Percentiles rank a stretch among this genome's conserved stretches.
phyloP scores from a whole-genome alignment of 306 rosid species.

The Lablab purpureus region DNA sequence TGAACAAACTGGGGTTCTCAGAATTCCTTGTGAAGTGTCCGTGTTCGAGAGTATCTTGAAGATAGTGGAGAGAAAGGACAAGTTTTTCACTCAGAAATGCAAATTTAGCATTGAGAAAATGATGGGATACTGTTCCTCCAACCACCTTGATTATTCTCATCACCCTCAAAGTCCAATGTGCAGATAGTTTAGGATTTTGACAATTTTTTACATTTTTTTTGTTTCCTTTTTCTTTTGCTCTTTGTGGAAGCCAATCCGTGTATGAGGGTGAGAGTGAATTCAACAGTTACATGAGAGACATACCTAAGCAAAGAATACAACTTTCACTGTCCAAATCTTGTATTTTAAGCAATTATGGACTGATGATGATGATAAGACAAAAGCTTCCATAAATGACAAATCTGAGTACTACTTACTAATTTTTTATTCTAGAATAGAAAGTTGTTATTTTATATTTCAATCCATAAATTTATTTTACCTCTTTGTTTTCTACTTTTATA shows the following conservation, averaged over 20 bases:
- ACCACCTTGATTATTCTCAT: constrained; percentile 60
- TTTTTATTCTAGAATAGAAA: constrained; percentile 25
- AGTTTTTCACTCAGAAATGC: constrained; percentile 53
- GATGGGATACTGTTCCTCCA: constrained; percentile 59
- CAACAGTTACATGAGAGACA: constrained; percentile 41
- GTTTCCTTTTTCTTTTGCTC: constrained; percentile 37
- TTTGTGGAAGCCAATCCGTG: constrained; percentile 51
- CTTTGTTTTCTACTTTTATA: not conserved
- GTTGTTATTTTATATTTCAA: not conserved
- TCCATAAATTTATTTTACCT: not conserved
- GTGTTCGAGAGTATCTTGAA: constrained; percentile 77
- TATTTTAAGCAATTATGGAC: not conserved
- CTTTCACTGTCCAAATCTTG: constrained; percentile 30
- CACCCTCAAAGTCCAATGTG: constrained; percentile 86
- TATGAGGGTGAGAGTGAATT: constrained; percentile 40
- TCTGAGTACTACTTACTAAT: constrained; percentile 1
- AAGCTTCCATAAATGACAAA: constrained; percentile 6
- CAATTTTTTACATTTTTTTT: constrained; percentile 14
- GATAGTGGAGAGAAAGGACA: constrained; percentile 65
- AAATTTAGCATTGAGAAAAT: constrained; percentile 51
- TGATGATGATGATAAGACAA: not conserved
- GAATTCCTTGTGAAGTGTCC: constrained; percentile 83
- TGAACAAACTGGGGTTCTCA: constrained; percentile 81
- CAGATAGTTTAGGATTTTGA: constrained; percentile 58
- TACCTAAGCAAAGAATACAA: constrained; percentile 39